A percentile compares a stretch with the other conserved stretches of the same genome.
phyloP scores from a whole-genome alignment of 192 early-diverging fungal species.

The Martensiomyces pterosporus region DNA sequence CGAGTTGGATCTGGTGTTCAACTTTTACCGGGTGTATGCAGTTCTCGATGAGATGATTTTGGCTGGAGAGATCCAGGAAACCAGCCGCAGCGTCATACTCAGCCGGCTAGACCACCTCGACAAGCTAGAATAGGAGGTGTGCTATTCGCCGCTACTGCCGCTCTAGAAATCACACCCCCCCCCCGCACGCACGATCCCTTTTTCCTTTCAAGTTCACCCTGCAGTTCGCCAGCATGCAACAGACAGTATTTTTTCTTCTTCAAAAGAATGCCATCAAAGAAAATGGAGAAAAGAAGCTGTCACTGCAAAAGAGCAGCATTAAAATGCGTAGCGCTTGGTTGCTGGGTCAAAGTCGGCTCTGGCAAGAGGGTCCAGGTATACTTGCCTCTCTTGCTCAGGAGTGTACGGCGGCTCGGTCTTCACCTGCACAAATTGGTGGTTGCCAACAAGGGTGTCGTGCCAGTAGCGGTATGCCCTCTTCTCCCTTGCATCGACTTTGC shows the following conservation, averaged over 20 bases:
- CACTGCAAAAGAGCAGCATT: slow-evolving; percentile 38
- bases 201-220: too few species aligned
- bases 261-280: neutral
- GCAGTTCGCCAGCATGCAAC: too few species aligned
- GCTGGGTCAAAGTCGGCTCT: slow-evolving; percentile 11
- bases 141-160: too few species aligned
- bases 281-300: neutral
- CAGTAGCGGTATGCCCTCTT: slow-evolving; percentile 23
- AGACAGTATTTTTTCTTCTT: neutral
- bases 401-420: slow-evolving; percentile 26
- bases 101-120: slow-evolving; percentile 73
- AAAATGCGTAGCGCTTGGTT: slow-evolving; percentile 26
- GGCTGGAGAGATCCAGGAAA: slow-evolving; percentile 98
- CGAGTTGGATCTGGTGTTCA: slow-evolving; percentile 97
- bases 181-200: too few species aligned
- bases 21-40: slow-evolving; percentile 97
- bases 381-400: slow-evolving; percentile 11
- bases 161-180: too few species aligned
- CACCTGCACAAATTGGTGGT: slow-evolving; percentile 18
- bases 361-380: slow-evolving; percentile 21
- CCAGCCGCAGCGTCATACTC: slow-evolving; percentile 74
- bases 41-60: slow-evolving; percentile 98
- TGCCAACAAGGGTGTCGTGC: slow-evolving; percentile 29
- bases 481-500: slow-evolving; percentile 1
- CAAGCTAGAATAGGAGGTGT: slow-evolving; percentile 55